Percentiles rank a stretch among this genome's conserved stretches.
Evolutionary conservation across 2,329 filamentous ascomycete genomes (phyloP).

Genomic region (Penicillium sp.): DNA sequence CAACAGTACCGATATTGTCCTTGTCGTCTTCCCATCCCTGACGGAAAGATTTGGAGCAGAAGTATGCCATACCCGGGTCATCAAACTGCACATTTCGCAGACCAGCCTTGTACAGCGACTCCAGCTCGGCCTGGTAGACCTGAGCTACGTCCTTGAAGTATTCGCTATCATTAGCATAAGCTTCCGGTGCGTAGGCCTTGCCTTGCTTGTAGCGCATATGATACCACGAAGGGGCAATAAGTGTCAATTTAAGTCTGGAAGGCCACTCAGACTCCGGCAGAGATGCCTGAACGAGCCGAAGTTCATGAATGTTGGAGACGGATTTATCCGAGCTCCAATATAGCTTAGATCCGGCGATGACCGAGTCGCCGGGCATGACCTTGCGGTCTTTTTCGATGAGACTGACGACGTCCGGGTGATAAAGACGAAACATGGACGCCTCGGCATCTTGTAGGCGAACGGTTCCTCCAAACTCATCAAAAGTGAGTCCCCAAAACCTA

Average conservation of each 20-base stretch:
- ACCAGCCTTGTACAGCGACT: constrained; percentile 61
- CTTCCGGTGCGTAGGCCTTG: constrained; percentile 56
- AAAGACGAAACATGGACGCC: constrained; percentile 28
- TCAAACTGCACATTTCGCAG: constrained; percentile 66
- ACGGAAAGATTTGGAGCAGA: constrained; percentile 71
- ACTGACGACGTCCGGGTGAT: constrained; percentile 29
- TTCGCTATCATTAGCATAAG: constrained; percentile 58
- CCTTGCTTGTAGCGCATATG: constrained; percentile 62
- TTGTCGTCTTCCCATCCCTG: constrained; percentile 67
- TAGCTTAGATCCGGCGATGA: constrained; percentile 26
- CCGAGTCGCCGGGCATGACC: constrained; percentile 29
- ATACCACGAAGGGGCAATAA: constrained; percentile 68
- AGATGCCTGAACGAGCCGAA: constrained; percentile 19
- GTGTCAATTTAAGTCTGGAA: constrained; percentile 67
- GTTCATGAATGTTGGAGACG: constrained; percentile 23
- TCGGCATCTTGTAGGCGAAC: constrained; percentile 27
- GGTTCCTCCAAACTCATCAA: constrained; percentile 27
- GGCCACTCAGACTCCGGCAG: constrained; percentile 61
- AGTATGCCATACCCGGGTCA: constrained; percentile 68
- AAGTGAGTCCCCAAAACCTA: constrained; percentile 26
- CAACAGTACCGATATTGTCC: constrained; percentile 65
- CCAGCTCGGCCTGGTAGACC: constrained; percentile 62
- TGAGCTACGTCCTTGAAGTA: constrained; percentile 66
- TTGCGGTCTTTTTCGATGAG: constrained; percentile 27
- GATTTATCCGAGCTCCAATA: constrained; percentile 18